These are phyloP conservation scores for Aureobasidium mangrovei DNA, from an alignment of 2,329 filamentous ascomycete species.

Conservation along the genomic window DNA sequence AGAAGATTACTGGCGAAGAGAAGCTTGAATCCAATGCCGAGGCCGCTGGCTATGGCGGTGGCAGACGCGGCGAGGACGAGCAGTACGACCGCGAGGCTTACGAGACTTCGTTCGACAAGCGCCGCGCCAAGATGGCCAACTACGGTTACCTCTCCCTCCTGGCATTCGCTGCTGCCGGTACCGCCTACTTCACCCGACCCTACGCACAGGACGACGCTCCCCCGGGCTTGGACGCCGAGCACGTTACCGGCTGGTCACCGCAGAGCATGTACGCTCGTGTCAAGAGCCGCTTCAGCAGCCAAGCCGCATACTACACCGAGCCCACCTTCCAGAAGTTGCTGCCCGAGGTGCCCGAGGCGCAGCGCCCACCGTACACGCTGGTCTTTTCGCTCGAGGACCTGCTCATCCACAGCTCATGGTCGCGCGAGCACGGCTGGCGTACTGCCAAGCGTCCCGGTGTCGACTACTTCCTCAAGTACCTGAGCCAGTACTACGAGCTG, in stretches of 20 bases:
- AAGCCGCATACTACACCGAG: slow-evolving; percentile 89
- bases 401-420: slow-evolving; percentile 91
- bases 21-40: slow-evolving; percentile 15
- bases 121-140: slow-evolving; percentile 66
- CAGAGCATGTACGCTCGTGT: slow-evolving; percentile 72
- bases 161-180: slow-evolving; percentile 46
- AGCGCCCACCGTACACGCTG: slow-evolving; percentile 82
- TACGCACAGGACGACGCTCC: slow-evolving; percentile 65
- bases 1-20: slow-evolving; percentile 23
- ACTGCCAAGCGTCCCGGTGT: slow-evolving; percentile 89
- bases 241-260: slow-evolving; percentile 71
- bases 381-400: slow-evolving; percentile 90
- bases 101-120: slow-evolving; percentile 80
- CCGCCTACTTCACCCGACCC: slow-evolving; percentile 74
- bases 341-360: slow-evolving; percentile 67
- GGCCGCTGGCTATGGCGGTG: slow-evolving; percentile 25
- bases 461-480: slow-evolving; percentile 94
- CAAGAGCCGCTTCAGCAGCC: slow-evolving; percentile 62
- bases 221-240: slow-evolving; percentile 48
- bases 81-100: slow-evolving; percentile 73
- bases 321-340: slow-evolving; percentile 90
- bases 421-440: slow-evolving; percentile 87
- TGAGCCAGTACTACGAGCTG: slow-evolving; percentile 96
- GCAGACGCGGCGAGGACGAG: slow-evolving; percentile 26
- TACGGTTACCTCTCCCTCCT: slow-evolving; percentile 59